phyloP scores from a whole-genome alignment of 495 filamentous ascomycete species.

The Xylona heveae region DNA sequence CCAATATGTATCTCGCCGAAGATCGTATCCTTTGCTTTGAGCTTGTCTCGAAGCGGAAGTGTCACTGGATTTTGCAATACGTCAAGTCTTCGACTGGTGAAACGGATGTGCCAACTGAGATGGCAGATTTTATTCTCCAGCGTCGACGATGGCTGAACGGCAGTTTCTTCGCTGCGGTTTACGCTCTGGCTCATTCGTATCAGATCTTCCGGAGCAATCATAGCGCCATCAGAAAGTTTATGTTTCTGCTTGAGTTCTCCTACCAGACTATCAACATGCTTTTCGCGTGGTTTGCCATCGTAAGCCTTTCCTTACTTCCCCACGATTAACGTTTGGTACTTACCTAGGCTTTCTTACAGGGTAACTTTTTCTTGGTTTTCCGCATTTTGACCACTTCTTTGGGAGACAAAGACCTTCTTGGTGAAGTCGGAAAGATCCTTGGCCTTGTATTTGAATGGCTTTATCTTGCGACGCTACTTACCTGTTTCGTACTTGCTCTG shows the following conservation, averaged over 20 bases:
- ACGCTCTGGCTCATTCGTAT: conserved; percentile 84
- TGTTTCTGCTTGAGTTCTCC: conserved; percentile 77
- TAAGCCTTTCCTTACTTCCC: conserved; percentile 11
- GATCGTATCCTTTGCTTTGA: conserved; percentile 99
- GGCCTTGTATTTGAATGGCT: conserved; percentile 90
- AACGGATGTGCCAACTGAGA: conserved; percentile 90
- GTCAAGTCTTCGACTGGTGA: conserved; percentile 93
- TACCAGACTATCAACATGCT: conserved; percentile 94
- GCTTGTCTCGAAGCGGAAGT: conserved; percentile 91
- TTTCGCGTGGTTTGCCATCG: conserved; percentile 96
- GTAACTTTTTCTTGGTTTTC: conserved; percentile 99
- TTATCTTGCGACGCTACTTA: conserved; percentile 75
- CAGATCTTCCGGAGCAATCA: conserved; percentile 87
- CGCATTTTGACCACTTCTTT: conserved; percentile 85
- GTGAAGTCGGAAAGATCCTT: conserved; percentile 52
- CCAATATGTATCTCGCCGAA: conserved; percentile 99
- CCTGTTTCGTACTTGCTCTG: conserved; percentile 87
- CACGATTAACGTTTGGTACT: not conserved
- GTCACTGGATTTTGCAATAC: conserved; percentile 91
- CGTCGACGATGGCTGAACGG: conserved; percentile 96
- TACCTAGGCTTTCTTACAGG: conserved; percentile 17
- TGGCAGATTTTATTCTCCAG: conserved; percentile 91
- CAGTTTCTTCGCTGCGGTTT: conserved; percentile 94
- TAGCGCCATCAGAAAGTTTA: conserved; percentile 65
- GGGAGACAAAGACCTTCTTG: conserved; percentile 40